A percentile compares a stretch with the other conserved stretches of the same genome.
Evolutionary conservation across 176 grass and related monocot species (phyloP).

Genomic region (Bonia amplexicaulis): DNA sequence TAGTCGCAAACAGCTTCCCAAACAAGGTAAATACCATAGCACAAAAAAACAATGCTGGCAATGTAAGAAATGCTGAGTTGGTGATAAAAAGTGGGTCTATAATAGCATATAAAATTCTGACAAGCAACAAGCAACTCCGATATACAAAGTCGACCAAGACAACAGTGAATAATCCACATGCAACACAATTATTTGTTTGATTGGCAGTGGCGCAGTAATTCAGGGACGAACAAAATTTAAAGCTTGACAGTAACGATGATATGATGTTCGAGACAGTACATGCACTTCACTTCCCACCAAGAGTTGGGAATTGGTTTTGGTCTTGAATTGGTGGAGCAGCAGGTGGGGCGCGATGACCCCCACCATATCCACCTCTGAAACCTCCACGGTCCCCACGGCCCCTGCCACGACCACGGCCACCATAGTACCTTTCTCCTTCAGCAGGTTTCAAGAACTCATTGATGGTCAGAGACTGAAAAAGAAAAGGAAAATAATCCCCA

Average conservation of each 20-base stretch:
- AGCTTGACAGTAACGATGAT: not conserved
- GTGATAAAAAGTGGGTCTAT: not conserved
- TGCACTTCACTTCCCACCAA: constrained; percentile 59
- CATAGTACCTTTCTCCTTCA: constrained; percentile 69
- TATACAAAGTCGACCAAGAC: constrained; percentile 39
- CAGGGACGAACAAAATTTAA: constrained; percentile 14
- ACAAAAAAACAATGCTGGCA: not conserved
- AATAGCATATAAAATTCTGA: constrained; percentile 32
- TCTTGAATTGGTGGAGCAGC: constrained; percentile 66
- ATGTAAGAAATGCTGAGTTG: not conserved
- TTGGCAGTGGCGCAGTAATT: not conserved
- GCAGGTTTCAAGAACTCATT: constrained; percentile 85
- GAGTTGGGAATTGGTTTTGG: constrained; percentile 65
- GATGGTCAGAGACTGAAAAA: constrained; percentile 59
- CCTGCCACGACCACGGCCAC: constrained; percentile 60
- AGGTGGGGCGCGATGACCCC: constrained; percentile 1
- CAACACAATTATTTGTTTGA: constrained; percentile 36
- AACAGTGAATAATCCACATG: not conserved
- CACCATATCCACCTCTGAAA: constrained; percentile 44
- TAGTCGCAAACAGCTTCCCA: not conserved
- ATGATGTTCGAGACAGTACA: not conserved
- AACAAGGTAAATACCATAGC: not conserved
- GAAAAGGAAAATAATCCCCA: not conserved
- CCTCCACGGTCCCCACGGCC: constrained; percentile 57
- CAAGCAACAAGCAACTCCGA: constrained; percentile 16